Evolutionary conservation across 208 protist genomes (phyloP).

Genomic region (Angomonas deanei): DNA sequence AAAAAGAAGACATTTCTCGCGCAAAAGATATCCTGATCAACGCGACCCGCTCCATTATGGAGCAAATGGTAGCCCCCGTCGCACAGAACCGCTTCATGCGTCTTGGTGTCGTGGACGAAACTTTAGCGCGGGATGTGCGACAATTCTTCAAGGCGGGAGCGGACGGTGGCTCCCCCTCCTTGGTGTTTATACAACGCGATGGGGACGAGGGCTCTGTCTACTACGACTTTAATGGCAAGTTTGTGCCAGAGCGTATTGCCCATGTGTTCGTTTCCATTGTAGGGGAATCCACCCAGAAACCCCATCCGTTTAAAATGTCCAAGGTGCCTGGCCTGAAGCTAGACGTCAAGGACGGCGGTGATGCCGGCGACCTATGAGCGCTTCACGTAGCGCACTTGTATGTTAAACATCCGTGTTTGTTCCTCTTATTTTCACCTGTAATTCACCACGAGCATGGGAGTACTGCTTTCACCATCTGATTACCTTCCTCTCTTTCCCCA

Average conservation of each 20-base stretch:
- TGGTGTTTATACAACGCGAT: background rate
- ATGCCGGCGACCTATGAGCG: too few relatives aligned
- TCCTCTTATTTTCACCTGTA: background rate
- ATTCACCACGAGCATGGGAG: too few relatives aligned
- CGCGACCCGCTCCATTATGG: background rate
- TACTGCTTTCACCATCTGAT: too few relatives aligned
- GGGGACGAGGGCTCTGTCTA: background rate
- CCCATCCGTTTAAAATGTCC: background rate
- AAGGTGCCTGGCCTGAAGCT: background rate
- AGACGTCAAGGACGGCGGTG: background rate
- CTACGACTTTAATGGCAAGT: background rate
- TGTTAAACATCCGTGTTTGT: too few relatives aligned
- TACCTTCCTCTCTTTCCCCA: too few relatives aligned
- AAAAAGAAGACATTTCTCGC: background rate
- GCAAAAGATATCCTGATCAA: background rate
- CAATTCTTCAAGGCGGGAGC: background rate
- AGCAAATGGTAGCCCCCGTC: background rate
- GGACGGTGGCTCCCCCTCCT: background rate
- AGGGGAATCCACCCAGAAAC: background rate
- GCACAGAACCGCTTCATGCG: background rate
- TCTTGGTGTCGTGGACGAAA: background rate
- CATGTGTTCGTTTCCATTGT: background rate
- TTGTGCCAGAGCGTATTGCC: background rate
- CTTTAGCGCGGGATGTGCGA: background rate
- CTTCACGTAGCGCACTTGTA: too few relatives aligned